Conservation (phyloP, 495 filamentous ascomycete species). For the Stereocaulon alpinum region DNA sequence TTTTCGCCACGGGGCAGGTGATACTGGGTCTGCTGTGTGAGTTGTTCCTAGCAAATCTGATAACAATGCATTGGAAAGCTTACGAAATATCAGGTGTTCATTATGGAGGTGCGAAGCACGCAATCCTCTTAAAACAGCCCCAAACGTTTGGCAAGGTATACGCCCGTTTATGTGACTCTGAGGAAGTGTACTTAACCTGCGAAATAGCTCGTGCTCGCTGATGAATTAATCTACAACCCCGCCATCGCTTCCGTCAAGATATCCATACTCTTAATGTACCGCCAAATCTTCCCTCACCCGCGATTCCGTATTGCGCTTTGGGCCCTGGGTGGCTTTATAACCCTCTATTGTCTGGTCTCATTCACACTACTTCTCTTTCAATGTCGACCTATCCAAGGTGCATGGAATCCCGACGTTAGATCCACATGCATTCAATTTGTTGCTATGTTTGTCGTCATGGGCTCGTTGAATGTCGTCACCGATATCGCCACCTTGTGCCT, state of each 20-base stretch:
- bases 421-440: neutral
- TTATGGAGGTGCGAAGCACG: slow-evolving; percentile 4
- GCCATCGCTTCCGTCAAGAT: slow-evolving; percentile 50
- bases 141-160: slow-evolving; percentile 3
- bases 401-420: neutral
- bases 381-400: slow-evolving; percentile 1
- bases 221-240: slow-evolving; percentile 55
- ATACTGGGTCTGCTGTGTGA: neutral
- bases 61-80: neutral
- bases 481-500: neutral
- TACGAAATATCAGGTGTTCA: neutral
- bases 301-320: slow-evolving; percentile 28
- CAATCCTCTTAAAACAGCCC: neutral
- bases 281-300: slow-evolving; percentile 32
- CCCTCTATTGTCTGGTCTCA: slow-evolving; percentile 3
- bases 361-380: neutral
- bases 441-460: neutral
- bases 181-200: neutral
- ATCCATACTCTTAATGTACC: slow-evolving; percentile 42
- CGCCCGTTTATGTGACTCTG: neutral
- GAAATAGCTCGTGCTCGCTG: slow-evolving; percentile 26
- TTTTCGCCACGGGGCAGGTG: neutral
- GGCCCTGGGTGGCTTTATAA: slow-evolving; percentile 35
- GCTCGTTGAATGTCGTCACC: slow-evolving; percentile 6
- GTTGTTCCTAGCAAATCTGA: neutral